Evolutionary conservation across 2,329 filamentous ascomycete genomes (phyloP), one percentile per base, ranked within the genome.

Genomic region (Fusarium sp.): DNA sequence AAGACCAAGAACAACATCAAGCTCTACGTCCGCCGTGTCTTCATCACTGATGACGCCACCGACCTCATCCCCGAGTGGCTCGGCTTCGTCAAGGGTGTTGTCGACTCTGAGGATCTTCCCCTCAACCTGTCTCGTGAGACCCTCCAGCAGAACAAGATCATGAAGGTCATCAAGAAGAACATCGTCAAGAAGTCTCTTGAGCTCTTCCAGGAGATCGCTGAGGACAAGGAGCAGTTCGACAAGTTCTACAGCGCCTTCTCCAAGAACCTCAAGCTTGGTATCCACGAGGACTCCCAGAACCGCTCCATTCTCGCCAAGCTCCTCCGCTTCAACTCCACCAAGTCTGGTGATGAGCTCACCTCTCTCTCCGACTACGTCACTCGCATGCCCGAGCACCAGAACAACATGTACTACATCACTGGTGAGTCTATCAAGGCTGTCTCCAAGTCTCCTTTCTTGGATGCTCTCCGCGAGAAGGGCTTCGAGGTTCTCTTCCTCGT

Each of bases 1-100:
- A 97, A 97, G 92, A 97, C 95, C 80, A 99, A 99, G 94, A 99
- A 98, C 92, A 99, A 99, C 92, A 98, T 99, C 90, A 99, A 99
- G 91, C 91, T 99, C 77, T 99, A 99, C 86, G 96, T 99, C 79
- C 95, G 96, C 82, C 96, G 96, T 82, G 96, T 99, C 83, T 99
- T 99, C 92, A 99, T 99, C 88, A 99, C 96, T 66, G 96, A 99
- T 75, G 96, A 99, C 82, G 96, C 96, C 76, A 98, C 96, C 76
- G 96, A 99, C 81, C 91, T 99, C 84, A 96, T 99, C 73, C 96
- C 96, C 65, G 96, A 99, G 88, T 99, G 96, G 96, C 91, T 99
- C 79, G 90, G 93, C 86, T 99, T 99, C 85, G 85, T 99, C 90
- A 99, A 99, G 92, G 96, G 96, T 91, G 96, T 99, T 76, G 96